Evolutionary conservation across 2,329 filamentous ascomycete species (phyloP).

Genomic region (Nemania diffusa): DNA sequence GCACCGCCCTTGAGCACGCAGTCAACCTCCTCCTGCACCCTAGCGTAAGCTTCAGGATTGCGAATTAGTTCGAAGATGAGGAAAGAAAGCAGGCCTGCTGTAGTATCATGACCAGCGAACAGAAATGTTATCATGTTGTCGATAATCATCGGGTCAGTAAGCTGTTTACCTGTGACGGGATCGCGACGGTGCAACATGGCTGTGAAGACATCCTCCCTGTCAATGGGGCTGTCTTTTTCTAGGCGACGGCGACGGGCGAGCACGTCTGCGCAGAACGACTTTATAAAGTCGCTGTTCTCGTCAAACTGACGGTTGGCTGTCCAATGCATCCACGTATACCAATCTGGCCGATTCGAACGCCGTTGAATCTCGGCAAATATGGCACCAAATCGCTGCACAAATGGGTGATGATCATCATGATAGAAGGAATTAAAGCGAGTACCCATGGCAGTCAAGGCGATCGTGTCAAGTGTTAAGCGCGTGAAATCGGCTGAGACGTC

Average conservation of each 20-base stretch:
- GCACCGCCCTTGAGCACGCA: constrained; percentile 57
- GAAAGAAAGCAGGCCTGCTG: constrained; percentile 63
- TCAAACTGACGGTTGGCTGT: constrained; percentile 33
- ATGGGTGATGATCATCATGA: constrained; percentile 15
- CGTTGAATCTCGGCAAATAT: constrained; percentile 24
- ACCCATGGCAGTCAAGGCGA: constrained; percentile 32
- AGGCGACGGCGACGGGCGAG: constrained; percentile 6
- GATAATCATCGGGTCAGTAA: constrained; percentile 59
- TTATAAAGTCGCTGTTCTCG: constrained; percentile 20
- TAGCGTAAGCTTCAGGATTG: constrained; percentile 57
- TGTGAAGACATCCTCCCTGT: constrained; percentile 60
- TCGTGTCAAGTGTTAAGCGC: constrained; percentile 31
- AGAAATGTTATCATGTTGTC: constrained; percentile 66
- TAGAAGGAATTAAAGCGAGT: constrained; percentile 34
- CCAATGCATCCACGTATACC: constrained; percentile 27
- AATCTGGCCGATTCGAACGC: constrained; percentile 29
- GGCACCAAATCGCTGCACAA: constrained; percentile 14
- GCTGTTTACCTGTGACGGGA: constrained; percentile 59
- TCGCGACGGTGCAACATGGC: constrained; percentile 64
- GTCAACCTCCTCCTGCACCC: constrained; percentile 65
- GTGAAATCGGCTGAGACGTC: constrained; percentile 29
- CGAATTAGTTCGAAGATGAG: constrained; percentile 61
- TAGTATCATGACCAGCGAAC: constrained; percentile 64
- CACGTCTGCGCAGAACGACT: constrained; percentile 11
- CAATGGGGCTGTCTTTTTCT: not conserved